Evolutionary conservation across 1,284 basidiomycete species (phyloP), one percentile per base, ranked within the genome.

Genomic region (Ustilago loliicola): DNA sequence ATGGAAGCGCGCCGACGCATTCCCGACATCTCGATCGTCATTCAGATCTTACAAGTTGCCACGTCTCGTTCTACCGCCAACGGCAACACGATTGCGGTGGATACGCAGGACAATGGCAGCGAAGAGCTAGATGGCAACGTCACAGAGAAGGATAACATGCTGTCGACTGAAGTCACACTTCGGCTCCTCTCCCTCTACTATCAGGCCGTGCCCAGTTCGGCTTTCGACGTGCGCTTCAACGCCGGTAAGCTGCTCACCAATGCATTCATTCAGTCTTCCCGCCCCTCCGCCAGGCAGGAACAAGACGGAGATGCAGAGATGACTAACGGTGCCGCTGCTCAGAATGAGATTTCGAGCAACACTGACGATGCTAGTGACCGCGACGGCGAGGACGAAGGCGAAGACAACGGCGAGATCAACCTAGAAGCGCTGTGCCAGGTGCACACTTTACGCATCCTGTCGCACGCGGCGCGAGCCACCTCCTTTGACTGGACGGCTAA

Each of bases 181-280:
- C 88, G 95, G 23, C 86, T 97, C 56, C 87, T 97, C 61, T 93
- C 92, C 89, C 89, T 96, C 36, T 97, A 96, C 86, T 92, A 96
- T 80, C 89, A 89, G 27, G 91, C 91, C 53, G 87, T 97, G 15
- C 93, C 94, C 0, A 89, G 89, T 6, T 87, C 93, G 4, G 91
- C 93, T 0, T 90, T 91, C 0, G 95, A 96, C 84, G 91, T 91
- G 8, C 89, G 91, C 53, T 96, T 96, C 82, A 95, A 98, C 85
- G 90, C 92, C 21, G 94, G 94, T 15, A 94, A 94, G 83, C 86
- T 95, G 32, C 87, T 96, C 23, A 88, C 89, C 57, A 90, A 88
- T 59, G 88, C 90, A 53, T 87, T 89, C 32, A 69, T 82, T 25
- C 62, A 52, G 17, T 25, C 72, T 5, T 55, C 62, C 3, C 50